Percentiles rank a stretch among this genome's conserved stretches.
These are phyloP conservation scores for Magnolia changhungtana DNA, from an alignment of 164 flowering plant genomes.

Conservation along the genomic window DNA sequence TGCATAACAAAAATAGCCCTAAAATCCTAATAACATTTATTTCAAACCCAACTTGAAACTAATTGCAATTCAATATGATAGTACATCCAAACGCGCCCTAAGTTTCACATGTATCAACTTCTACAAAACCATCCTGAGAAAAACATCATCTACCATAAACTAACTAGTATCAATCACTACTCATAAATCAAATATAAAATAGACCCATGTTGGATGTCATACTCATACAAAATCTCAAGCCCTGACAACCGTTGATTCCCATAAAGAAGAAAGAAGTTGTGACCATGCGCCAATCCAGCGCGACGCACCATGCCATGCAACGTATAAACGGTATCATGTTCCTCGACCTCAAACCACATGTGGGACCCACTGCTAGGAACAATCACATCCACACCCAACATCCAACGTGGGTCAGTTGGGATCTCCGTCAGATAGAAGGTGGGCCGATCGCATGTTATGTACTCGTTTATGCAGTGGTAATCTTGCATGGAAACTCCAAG, in stretches of 20 bases:
- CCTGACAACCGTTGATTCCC: neutral
- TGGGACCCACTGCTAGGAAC: neutral
- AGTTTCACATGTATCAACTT: too few species aligned
- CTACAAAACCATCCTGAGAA: too few species aligned
- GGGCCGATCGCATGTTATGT: neutral
- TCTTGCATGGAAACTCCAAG: neutral
- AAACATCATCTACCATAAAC: too few species aligned
- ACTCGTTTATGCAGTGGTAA: neutral
- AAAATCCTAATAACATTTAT: too few species aligned
- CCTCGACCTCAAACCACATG: neutral
- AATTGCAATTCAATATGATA: too few species aligned
- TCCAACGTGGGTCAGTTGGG: neutral
- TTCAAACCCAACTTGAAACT: too few species aligned
- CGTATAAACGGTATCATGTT: constrained; percentile 3
- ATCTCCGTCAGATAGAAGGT: neutral
- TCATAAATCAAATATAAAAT: too few species aligned
- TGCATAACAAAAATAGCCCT: too few species aligned
- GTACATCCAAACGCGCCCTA: too few species aligned
- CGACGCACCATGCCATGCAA: constrained; percentile 3
- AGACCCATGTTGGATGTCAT: neutral
- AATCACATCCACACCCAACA: neutral
- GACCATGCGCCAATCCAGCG: neutral
- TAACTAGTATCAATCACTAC: too few species aligned
- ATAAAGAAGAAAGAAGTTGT: neutral
- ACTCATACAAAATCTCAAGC: neutral